Conservation (phyloP, 2,329 filamentous ascomycete species). For the Paecilomyces niveus region DNA sequence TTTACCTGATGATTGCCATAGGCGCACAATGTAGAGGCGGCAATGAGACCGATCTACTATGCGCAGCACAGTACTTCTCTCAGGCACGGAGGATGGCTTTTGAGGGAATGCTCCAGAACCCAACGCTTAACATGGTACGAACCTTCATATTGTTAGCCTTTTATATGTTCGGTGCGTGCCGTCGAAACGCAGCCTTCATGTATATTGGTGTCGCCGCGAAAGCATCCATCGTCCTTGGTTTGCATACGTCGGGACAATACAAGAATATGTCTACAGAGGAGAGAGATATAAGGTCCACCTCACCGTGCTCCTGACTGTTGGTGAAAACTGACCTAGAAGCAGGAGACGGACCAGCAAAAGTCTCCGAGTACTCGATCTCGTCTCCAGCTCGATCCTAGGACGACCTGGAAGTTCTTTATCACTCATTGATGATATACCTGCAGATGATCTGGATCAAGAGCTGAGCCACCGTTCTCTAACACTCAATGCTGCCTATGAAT, state of each 20-base stretch:
- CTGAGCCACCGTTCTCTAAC: too few species aligned
- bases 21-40: slow-evolving; percentile 43
- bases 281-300: not conserved
- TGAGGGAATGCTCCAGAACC: slow-evolving; percentile 46
- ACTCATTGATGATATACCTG: too few species aligned
- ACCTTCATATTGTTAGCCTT: slow-evolving; percentile 52
- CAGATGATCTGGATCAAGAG: too few species aligned
- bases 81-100: slow-evolving; percentile 44
- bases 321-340: not conserved
- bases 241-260: slow-evolving; percentile 36
- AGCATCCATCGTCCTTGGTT: slow-evolving; percentile 50
- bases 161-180: slow-evolving; percentile 53
- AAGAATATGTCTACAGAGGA: not conserved
- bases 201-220: slow-evolving; percentile 54
- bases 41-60: slow-evolving; percentile 19
- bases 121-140: slow-evolving; percentile 47
- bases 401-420: slow-evolving; percentile 32
- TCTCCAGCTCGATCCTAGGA: slow-evolving; percentile 44
- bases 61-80: slow-evolving; percentile 38
- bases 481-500: too few species aligned
- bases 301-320: not conserved
- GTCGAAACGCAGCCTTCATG: slow-evolving; percentile 56
- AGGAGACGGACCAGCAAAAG: slow-evolving; percentile 43
- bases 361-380: slow-evolving; percentile 41
- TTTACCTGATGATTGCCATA: slow-evolving; percentile 45